phyloP scores from a whole-genome alignment of 768 basidiomycete genomes.

The Leccinum boreale region DNA sequence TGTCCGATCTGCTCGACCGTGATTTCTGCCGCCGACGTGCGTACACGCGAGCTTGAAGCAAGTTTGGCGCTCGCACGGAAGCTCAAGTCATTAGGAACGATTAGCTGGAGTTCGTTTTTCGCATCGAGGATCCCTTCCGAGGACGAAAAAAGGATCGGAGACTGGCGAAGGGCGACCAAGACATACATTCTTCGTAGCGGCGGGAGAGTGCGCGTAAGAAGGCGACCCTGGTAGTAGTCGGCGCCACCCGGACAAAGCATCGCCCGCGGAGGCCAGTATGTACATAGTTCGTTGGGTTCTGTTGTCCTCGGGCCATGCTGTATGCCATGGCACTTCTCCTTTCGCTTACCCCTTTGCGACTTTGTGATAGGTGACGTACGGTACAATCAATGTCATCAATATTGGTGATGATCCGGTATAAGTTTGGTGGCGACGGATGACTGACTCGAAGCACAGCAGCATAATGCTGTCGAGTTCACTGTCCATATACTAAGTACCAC shows the following conservation, averaged over 20 bases:
- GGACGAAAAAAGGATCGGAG: constrained; percentile 16
- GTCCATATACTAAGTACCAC: not conserved
- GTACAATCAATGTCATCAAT: not conserved
- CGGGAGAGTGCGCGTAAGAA: constrained; percentile 42
- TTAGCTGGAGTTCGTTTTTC: constrained; percentile 57
- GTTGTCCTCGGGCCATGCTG: not conserved
- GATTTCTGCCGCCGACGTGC: constrained; percentile 30
- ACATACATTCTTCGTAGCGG: constrained; percentile 39
- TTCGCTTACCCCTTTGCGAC: not conserved
- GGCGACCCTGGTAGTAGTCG: constrained; percentile 36
- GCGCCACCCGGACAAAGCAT: not conserved
- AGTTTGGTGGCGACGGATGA: not conserved
- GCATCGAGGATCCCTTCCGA: constrained; percentile 13
- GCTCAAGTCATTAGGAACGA: constrained; percentile 40
- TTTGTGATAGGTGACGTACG: not conserved
- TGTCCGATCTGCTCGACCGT: constrained; percentile 36
- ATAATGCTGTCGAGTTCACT: not conserved
- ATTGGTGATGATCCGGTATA: not conserved
- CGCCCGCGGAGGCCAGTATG: not conserved
- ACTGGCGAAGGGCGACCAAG: constrained; percentile 33
- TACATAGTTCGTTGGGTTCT: not conserved
- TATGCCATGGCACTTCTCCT: not conserved
- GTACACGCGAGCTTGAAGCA: constrained; percentile 45
- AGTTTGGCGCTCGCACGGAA: constrained; percentile 43
- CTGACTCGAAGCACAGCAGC: not conserved